Percentiles rank a stretch among this genome's conserved stretches.
Conservation (phyloP, 345 rosid genomes). For the Capsella bursapastoris region DNA sequence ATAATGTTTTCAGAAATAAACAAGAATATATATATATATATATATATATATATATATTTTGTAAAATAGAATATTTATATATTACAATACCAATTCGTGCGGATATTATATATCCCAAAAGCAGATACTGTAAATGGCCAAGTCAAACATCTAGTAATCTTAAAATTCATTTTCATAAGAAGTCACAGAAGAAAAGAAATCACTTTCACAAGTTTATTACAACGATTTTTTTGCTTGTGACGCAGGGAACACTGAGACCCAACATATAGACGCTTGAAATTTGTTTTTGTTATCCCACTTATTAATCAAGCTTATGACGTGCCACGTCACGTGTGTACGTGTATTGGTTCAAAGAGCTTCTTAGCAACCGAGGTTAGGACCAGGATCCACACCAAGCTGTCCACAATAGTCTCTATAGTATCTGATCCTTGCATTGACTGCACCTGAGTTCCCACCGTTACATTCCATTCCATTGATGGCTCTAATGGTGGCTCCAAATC, state of each 20-base stretch:
- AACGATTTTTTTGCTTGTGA: conserved; percentile 28
- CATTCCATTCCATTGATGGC: conserved; percentile 62
- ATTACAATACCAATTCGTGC: neutral
- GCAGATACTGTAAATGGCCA: neutral
- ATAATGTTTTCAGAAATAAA: neutral
- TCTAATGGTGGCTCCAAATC: conserved; percentile 57
- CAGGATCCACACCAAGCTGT: conserved; percentile 49
- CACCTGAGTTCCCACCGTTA: conserved; percentile 40
- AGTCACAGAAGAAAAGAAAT: neutral
- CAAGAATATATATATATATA: too few relatives aligned
- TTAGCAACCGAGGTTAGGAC: conserved; percentile 49
- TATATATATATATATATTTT: too few relatives aligned
- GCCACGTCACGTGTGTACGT: conserved; percentile 13
- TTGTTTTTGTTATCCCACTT: conserved; percentile 32
- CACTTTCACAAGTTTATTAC: conserved; percentile 34
- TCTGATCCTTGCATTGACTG: conserved; percentile 48
- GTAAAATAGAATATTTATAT: neutral
- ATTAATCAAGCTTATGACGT: conserved; percentile 3
- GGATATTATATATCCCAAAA: neutral
- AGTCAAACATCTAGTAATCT: neutral
- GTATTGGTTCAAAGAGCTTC: neutral
- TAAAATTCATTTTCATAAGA: neutral
- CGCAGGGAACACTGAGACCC: conserved; percentile 29
- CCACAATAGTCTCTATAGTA: conserved; percentile 53
- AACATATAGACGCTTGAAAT: neutral